Percentiles rank a stretch among this genome's conserved stretches.
These are phyloP conservation scores for Paspalum notatum DNA, from an alignment of 176 grass and related monocot species.

Conservation along the genomic window DNA sequence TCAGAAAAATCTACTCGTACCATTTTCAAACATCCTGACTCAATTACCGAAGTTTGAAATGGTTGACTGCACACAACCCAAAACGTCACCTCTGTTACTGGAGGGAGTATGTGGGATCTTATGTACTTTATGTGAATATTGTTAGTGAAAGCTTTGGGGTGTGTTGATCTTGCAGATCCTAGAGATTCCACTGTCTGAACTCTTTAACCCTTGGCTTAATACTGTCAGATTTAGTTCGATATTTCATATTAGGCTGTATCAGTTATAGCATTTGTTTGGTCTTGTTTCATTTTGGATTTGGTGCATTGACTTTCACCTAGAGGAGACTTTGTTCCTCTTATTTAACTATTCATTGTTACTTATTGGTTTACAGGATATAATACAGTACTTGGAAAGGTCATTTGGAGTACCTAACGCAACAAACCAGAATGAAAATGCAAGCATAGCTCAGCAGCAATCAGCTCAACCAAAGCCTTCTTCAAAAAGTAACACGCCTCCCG, in stretches of 20 bases:
- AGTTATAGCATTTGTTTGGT: conserved; percentile 17
- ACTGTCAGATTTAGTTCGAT: conserved; percentile 18
- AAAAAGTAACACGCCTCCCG: conserved; percentile 51
- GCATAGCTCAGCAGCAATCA: conserved; percentile 59
- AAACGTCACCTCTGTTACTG: background rate
- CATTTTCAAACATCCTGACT: background rate
- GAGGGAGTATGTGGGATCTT: background rate
- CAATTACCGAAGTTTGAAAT: background rate
- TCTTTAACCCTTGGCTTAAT: background rate
- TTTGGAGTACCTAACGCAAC: conserved; percentile 71
- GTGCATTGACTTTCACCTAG: background rate
- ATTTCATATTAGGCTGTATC: no score
- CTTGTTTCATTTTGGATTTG: conserved; percentile 22
- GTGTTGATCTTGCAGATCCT: background rate
- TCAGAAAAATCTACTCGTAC: background rate
- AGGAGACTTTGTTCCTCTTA: background rate
- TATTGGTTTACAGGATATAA: conserved; percentile 76
- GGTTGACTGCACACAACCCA: background rate
- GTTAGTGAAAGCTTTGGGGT: background rate
- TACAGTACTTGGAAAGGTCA: conserved; percentile 95
- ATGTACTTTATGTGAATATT: background rate
- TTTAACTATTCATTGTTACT: conserved; percentile 19
- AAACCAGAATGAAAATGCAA: conserved; percentile 75
- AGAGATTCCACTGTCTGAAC: background rate
- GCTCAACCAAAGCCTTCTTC: conserved; percentile 55